These are phyloP conservation scores for Boletus semigastroideus DNA, from an alignment of 1,284 basidiomycete species.

Conservation along the genomic window DNA sequence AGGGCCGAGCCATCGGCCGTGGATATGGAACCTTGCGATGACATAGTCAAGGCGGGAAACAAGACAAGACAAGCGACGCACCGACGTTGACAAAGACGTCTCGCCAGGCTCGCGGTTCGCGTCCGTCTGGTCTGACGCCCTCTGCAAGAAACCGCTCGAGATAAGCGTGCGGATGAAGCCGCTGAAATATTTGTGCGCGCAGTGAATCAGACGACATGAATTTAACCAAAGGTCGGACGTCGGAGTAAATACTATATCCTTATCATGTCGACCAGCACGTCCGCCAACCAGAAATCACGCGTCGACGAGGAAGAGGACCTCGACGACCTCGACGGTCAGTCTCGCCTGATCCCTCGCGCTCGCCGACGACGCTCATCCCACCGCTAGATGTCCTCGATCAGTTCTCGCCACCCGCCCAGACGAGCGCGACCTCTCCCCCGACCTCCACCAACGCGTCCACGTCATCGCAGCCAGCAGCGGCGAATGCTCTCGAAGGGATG, in stretches of 20 bases:
- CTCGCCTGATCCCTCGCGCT: neutral
- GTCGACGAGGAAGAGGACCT: conserved; percentile 61
- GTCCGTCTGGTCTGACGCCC: conserved; percentile 62
- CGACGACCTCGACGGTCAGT: conserved; percentile 72
- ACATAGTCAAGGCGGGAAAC: no score
- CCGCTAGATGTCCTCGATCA: conserved; percentile 57
- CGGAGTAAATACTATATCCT: neutral
- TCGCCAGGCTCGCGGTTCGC: conserved; percentile 52
- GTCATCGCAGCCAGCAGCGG: conserved; percentile 28
- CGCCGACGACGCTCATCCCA: conserved; percentile 8
- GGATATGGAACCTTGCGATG: conserved; percentile 63
- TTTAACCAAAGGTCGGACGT: neutral
- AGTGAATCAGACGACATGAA: conserved; percentile 9
- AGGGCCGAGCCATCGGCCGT: conserved; percentile 90
- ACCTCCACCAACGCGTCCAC: conserved; percentile 28
- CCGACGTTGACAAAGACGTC: conserved; percentile 63
- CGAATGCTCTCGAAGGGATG: conserved; percentile 25
- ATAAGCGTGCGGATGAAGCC: conserved; percentile 55
- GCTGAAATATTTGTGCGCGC: conserved; percentile 56
- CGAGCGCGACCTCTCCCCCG: neutral
- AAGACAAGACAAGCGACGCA: conserved; percentile 29
- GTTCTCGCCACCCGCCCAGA: conserved; percentile 32
- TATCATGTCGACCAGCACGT: neutral
- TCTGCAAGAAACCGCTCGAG: conserved; percentile 53
- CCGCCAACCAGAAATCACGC: conserved; percentile 12